Evolutionary conservation across 1,139 yeast genomes (phyloP).

Genomic region (Suhomyces choctaworum): DNA sequence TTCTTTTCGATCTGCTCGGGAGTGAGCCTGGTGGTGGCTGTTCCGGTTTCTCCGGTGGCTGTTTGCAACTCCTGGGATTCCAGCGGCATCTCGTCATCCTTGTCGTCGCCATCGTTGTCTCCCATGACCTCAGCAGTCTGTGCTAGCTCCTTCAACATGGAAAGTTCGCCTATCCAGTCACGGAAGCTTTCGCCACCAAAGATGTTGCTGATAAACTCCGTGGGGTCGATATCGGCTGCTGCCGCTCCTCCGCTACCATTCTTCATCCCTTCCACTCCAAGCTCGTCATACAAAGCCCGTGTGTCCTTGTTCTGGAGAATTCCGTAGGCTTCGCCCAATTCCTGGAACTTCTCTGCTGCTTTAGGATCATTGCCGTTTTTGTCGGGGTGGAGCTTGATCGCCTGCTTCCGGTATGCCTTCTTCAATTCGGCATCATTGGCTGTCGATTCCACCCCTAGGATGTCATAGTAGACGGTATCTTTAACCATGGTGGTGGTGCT

Average conservation of each 20-base stretch:
- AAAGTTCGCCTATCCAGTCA: conserved; percentile 77
- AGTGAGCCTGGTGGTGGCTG: conserved; percentile 7
- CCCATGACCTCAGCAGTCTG: conserved; percentile 56
- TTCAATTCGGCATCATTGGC: conserved; percentile 27
- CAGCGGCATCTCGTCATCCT: conserved; percentile 1
- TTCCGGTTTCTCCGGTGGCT: conserved; percentile 16
- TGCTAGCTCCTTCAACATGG: conserved; percentile 59
- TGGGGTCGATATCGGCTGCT: conserved; percentile 45
- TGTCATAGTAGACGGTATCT: conserved; percentile 27
- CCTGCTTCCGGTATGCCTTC: conserved; percentile 29
- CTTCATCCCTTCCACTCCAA: conserved; percentile 47
- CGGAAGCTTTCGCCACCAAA: conserved; percentile 88
- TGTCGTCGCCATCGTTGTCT: conserved; percentile 17
- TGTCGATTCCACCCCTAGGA: conserved; percentile 22
- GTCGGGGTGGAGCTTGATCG: conserved; percentile 30
- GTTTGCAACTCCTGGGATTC: conserved; percentile 1
- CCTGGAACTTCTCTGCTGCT: conserved; percentile 31
- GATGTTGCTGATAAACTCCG: conserved; percentile 70
- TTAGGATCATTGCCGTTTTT: conserved; percentile 29
- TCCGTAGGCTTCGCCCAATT: conserved; percentile 45
- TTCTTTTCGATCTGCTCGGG: conserved; percentile 22
- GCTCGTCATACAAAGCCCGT: conserved; percentile 43
- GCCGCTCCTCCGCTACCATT: conserved; percentile 23
- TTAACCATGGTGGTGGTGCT: conserved; percentile 20
- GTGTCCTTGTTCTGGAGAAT: conserved; percentile 38